Evolutionary conservation across 2,329 filamentous ascomycete genomes (phyloP), one percentile per base, ranked within the genome.

Genomic region (Rhexocercosporidium sp.): DNA sequence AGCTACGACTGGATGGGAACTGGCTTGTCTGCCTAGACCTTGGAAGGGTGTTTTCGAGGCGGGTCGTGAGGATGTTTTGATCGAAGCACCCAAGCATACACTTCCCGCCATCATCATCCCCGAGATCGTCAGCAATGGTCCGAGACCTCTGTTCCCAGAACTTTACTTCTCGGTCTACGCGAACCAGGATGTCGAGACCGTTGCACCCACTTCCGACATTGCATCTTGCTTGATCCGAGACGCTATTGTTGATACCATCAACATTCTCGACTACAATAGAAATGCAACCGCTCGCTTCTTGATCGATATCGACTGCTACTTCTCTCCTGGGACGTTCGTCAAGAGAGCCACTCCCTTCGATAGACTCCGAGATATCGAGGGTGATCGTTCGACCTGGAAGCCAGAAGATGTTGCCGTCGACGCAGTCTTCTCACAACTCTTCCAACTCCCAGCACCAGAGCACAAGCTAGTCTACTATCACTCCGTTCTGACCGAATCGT

Each of bases 391-490:
- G 16, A 94, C 93, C 0, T 99, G 96, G 95, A 99, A 99, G 80
- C 94, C 96, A 0, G 96, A 99, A 81, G 96, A 99, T 80, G 92
- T 98, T 66, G 92, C 92, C 3, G 93, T 99, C n/a, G 96, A 99
- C 78, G 94, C 95, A 5, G 93, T 98, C 66, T 99, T 99, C 79
- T 97, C 94, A 1, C 95, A 98, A 79, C 85, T 99, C 49, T 92
- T 97, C 77, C 92, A 93, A 78, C 86, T 99, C 44, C 96, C 96
- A 3, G 85, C 84, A 3, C 89, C 96, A 0, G 93, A 97, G 79
- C 94, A 97, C 81, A 97, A 97, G 80, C 85, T 97, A 1, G 93
- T 99, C 11, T 99, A 97, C 80, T 99, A 97, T 79, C 96, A 99
- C 79, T 92, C 94, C 0, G 89, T 98, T 2, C 88, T 99, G 59